Base-by-base conservation (phyloP, 345 rosid genomes). In the Corchorus olitorius region DNA sequence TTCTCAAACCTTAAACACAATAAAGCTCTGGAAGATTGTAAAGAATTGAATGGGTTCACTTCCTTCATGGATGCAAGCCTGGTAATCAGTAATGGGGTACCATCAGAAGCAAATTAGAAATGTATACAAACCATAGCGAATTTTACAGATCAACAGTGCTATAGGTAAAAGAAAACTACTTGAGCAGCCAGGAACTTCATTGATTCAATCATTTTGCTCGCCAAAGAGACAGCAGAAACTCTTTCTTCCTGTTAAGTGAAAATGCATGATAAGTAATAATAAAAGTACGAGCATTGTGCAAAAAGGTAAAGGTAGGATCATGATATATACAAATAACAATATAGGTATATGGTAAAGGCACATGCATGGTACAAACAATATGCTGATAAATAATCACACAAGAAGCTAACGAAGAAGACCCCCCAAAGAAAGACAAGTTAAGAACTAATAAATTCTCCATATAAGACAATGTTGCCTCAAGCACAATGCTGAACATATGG, bases 31-130 rank as follows among this genome's bases (percentile, higher is more conserved):
- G 78, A 97, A 86, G 83, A 97, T 92, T 46, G 90, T 81, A 76
- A 89, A 90, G 90, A 97, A 92, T 78, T 91, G 99, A 81, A 92
- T 70, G 4, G 99, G 93, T 84, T 97, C 99, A 60, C 86, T 86
- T 83, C 98, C 98, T 89, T 97, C 99, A 80, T 87, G 88, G 81
- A 93, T 78, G 77, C 94, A 91, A 74, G 93, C 96, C 99, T 97
- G 81, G 52, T 53, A 77, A 86, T 75, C 58, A 79, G 34, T 19
- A 58, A 63, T 17, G 70, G 73, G 71, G 60, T 67, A 78, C 19
- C 49, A 74, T 75, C 56, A 87, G 79, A 75, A 73, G 66, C 34
- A 64, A 46, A 80, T 43, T 60, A 15, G 72, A 49, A 67, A 78
- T 22, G 17, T 41, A 19, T 27, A 64, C 27, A 66, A 52, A 73